These are phyloP conservation scores for Metschnikowia continentalis DNA, from an alignment of 805 yeast genomes.

Conservation along the genomic window DNA sequence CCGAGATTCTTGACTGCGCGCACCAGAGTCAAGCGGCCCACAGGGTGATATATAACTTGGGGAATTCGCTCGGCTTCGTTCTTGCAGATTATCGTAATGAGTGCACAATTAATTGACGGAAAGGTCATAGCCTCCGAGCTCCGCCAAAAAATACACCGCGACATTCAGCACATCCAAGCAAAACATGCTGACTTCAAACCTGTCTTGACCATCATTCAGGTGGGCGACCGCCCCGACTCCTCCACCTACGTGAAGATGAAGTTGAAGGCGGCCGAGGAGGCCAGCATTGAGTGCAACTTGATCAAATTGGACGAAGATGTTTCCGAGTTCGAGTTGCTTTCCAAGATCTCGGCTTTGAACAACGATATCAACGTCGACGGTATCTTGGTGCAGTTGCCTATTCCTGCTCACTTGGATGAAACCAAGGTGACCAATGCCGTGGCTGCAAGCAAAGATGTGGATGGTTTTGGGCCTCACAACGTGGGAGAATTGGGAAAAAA, in stretches of 20 bases:
- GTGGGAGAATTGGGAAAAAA: constrained; percentile 74
- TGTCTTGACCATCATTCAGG: constrained; percentile 65
- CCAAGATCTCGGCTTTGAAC: constrained; percentile 54
- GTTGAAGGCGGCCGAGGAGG: constrained; percentile 68
- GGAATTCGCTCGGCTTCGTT: neutral
- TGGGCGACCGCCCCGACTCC: constrained; percentile 75
- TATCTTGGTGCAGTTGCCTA: constrained; percentile 69
- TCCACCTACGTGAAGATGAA: constrained; percentile 81
- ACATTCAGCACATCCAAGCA: constrained; percentile 39
- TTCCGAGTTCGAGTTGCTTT: constrained; percentile 53
- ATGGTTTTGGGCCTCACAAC: constrained; percentile 76
- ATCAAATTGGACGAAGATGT: constrained; percentile 55
- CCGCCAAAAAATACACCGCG: constrained; percentile 35
- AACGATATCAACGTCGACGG: constrained; percentile 62
- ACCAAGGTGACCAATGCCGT: constrained; percentile 65
- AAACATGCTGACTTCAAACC: constrained; percentile 58
- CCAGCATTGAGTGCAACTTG: constrained; percentile 59
- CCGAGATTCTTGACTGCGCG: constrained; percentile 3
- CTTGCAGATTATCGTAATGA: constrained; percentile 18
- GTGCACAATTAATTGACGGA: constrained; percentile 40
- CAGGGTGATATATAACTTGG: neutral
- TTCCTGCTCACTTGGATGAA: constrained; percentile 69
- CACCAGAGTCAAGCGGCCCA: constrained; percentile 4
- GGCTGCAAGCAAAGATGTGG: constrained; percentile 67
- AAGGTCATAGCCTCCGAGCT: constrained; percentile 40